phyloP scores from a whole-genome alignment of 306 rosid species.

The Cicer chorassanicum region DNA sequence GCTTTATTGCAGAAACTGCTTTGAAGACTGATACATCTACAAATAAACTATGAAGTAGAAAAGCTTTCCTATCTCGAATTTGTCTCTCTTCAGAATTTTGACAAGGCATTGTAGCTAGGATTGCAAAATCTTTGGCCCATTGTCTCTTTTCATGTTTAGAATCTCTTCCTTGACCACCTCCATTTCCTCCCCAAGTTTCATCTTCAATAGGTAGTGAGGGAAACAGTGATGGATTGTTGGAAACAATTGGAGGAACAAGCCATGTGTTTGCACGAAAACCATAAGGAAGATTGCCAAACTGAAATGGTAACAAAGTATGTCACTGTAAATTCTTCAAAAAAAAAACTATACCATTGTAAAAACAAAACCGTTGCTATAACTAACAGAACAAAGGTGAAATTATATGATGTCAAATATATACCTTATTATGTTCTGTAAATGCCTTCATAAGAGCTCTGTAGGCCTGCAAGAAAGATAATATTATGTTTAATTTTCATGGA shows the following conservation, averaged over 20 bases:
- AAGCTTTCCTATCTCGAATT: constrained; percentile 89
- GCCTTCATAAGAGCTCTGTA: constrained; percentile 86
- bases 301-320: constrained; percentile 47
- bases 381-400: constrained; percentile 23
- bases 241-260: constrained; percentile 95
- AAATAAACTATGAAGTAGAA: constrained; percentile 91
- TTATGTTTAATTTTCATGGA: neutral
- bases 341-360: constrained; percentile 15
- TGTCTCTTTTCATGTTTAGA: constrained; percentile 69
- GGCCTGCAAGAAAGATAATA: constrained; percentile 65
- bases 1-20: constrained; percentile 76
- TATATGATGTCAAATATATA: constrained; percentile 45
- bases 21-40: constrained; percentile 84
- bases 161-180: constrained; percentile 94
- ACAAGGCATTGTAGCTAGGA: constrained; percentile 91
- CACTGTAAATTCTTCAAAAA: constrained; percentile 10
- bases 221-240: constrained; percentile 72
- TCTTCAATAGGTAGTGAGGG: constrained; percentile 86
- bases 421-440: constrained; percentile 90
- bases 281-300: constrained; percentile 98
- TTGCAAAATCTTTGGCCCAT: constrained; percentile 89
- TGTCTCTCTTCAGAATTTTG: constrained; percentile 92
- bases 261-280: constrained; percentile 97
- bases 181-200: constrained; percentile 92
- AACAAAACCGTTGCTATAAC: neutral